Evolutionary conservation across 1,139 yeast species (phyloP).

Genomic region (Yamadazyma pseudoaaseri): DNA sequence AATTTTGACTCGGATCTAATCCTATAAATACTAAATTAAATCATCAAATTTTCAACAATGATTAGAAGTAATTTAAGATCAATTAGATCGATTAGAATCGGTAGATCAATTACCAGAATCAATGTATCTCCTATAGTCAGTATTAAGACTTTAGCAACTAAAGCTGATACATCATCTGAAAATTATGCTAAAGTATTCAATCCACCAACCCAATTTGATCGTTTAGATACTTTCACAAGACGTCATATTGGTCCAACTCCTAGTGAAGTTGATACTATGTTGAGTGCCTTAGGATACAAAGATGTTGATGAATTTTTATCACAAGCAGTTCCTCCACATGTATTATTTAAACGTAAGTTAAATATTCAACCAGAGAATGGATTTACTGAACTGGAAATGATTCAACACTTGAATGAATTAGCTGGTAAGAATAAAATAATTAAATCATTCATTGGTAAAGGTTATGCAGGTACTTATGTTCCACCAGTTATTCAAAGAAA

Average conservation of each 20-base stretch:
- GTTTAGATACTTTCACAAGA: conserved; percentile 80
- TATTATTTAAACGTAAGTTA: conserved; percentile 67
- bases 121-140: neutral
- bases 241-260: conserved; percentile 90
- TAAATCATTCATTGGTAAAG: conserved; percentile 85
- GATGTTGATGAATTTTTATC: conserved; percentile 70
- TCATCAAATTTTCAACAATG: conserved; percentile 4
- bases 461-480: conserved; percentile 84
- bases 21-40: conserved; percentile 1
- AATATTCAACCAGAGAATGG: conserved; percentile 67
- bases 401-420: conserved; percentile 61
- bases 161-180: conserved; percentile 48
- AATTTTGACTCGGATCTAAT: conserved; percentile 1
- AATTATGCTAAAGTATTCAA: conserved; percentile 41
- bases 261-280: conserved; percentile 61
- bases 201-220: conserved; percentile 33
- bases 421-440: conserved; percentile 74
- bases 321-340: conserved; percentile 74
- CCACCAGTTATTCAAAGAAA: conserved; percentile 96
- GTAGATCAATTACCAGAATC: conserved; percentile 3
- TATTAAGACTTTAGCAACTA: neutral
- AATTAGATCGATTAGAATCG: conserved; percentile 1
- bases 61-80: conserved; percentile 3
- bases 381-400: conserved; percentile 77
- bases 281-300: conserved; percentile 59